These are phyloP conservation scores for Whalleya microplaca DNA, from an alignment of 2,329 filamentous ascomycete species.

Conservation along the genomic window DNA sequence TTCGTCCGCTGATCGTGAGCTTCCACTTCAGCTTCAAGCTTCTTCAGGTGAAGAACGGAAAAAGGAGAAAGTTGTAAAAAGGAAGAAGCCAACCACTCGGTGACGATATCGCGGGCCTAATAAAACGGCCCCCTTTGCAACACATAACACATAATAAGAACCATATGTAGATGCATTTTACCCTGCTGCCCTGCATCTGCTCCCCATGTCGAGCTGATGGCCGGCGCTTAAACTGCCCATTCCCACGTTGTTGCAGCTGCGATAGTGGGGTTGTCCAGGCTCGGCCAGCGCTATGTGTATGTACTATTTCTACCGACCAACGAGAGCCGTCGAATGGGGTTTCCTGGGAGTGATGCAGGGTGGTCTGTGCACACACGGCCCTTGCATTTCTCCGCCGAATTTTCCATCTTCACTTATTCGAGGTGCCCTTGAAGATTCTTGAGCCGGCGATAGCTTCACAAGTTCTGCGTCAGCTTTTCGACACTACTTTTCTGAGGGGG, in stretches of 20 bases:
- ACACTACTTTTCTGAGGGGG: no score
- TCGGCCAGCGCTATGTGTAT: conserved; percentile 5
- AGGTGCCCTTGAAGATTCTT: background rate
- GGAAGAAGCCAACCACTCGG: conserved; percentile 6
- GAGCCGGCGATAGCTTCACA: conserved; percentile 27
- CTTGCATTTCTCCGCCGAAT: conserved; percentile 24
- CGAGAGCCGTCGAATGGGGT: background rate
- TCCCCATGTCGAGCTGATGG: conserved; percentile 6
- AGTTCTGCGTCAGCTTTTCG: background rate
- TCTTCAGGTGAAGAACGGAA: conserved; percentile 10
- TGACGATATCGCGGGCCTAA: conserved; percentile 9
- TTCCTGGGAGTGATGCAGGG: background rate
- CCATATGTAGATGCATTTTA: conserved; percentile 1
- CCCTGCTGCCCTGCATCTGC: conserved; percentile 2
- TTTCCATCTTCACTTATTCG: conserved; percentile 21
- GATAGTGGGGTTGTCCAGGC: conserved; percentile 31
- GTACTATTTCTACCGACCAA: conserved; percentile 17
- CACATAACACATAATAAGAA: conserved; percentile 4
- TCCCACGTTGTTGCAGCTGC: conserved; percentile 24
- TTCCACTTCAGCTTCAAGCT: conserved; percentile 24
- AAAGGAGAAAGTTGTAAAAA: conserved; percentile 7
- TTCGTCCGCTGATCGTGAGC: background rate
- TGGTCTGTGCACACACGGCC: background rate
- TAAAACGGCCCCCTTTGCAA: conserved; percentile 8
- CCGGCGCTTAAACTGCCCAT: conserved; percentile 37